Evolutionary conservation across 2,329 filamentous ascomycete species (phyloP).

Genomic region (Aureobasidium subglaciale): DNA sequence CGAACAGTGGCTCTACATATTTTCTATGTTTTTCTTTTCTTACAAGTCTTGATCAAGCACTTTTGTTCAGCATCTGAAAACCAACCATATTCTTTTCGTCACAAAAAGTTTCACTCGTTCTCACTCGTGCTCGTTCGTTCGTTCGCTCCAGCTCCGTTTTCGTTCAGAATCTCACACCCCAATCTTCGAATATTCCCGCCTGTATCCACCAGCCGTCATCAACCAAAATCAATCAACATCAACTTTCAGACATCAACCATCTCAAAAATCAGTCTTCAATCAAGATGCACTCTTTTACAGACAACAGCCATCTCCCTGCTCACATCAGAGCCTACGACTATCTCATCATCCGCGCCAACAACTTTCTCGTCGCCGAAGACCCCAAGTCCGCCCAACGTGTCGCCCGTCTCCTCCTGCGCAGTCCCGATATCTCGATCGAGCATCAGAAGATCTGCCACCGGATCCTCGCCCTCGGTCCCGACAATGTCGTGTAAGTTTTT

Average conservation of each 20-base stretch:
- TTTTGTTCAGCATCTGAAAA: background rate
- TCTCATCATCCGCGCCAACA: background rate
- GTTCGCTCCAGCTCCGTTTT: background rate
- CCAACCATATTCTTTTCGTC: background rate
- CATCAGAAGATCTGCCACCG: background rate
- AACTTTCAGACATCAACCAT: background rate
- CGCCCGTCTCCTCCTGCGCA: background rate
- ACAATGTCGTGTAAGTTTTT: background rate
- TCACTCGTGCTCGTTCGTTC: background rate
- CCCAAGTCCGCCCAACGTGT: background rate
- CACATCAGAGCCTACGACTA: background rate
- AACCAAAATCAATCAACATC: too few species aligned
- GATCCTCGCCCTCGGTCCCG: background rate
- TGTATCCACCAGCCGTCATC: background rate
- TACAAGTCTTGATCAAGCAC: slow-evolving; percentile 1
- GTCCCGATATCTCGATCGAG: background rate
- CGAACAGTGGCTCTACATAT: background rate
- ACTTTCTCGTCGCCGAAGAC: background rate
- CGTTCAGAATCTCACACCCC: background rate
- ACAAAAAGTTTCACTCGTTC: background rate
- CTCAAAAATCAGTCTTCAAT: background rate
- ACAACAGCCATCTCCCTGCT: background rate
- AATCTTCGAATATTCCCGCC: background rate
- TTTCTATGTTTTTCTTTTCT: background rate
- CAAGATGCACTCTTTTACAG: background rate